Base-by-base conservation (phyloP, 2,329 filamentous ascomycete genomes). In the Trichoderma arundinaceum region DNA sequence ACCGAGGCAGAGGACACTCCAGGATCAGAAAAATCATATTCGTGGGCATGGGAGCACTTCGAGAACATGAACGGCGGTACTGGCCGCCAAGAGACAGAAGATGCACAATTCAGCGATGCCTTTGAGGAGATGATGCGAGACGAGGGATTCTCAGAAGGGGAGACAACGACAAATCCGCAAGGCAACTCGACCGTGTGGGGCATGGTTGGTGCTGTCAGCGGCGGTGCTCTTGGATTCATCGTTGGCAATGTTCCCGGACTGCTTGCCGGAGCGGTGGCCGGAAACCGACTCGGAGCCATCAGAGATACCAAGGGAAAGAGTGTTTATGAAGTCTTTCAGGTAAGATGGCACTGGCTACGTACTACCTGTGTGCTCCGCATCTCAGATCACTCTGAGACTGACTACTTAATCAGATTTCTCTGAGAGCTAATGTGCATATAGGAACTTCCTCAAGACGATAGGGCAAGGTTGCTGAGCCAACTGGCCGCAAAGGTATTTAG, bases 291-390 rank as follows among this genome's bases (percentile, higher is more conserved):
- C n/a, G 95, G 95, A 0, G 92, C 92, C 7, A 87, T 99, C 19
- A 84, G 95, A 65, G 95, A 99, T 79, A 88, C 91, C 38, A 93
- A 89, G 79, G 94, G 94, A 22, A 98, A 97, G 88, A 96, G 92
- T 74, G 95, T 99, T 6, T 98, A 96, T 78, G 84, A 88, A 33
- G 95, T 97, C 15, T 98, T 94, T 76, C 88, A 86, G 80, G 83
- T 82, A 72, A 78, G 59, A 28, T 28, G 22, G 77, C 39, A 38
- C 17, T 54, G 38, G 39, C 17, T 32, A 48, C 33, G 5, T 43
- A 58, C 7, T 10, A 44, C 15, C 7, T 9, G 15, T 38, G 10
- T 32, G 22, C 39, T 13, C 12, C 38, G 28, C 48, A 32, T 63
- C 59, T 57, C 65, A 52, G 53, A 52, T 51, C 10, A 39, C 9